Conservation (phyloP, 768 basidiomycete species). For the Tylopilus subfusipes region DNA sequence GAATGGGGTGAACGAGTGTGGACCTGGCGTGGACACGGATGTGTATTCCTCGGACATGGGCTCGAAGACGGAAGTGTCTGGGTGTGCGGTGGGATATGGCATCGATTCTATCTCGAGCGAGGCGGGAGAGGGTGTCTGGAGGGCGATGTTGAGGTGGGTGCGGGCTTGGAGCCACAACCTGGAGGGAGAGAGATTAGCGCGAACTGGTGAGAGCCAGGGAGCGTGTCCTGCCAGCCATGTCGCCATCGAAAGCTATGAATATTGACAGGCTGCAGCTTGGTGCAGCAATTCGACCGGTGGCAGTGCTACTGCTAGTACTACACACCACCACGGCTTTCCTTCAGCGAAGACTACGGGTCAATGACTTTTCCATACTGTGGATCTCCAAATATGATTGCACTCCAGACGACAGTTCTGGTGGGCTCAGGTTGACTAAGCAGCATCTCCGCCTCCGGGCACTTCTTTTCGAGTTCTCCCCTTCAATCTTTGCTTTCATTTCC, state of each 20-base stretch:
- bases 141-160: slow-evolving; percentile 22
- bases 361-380: too few relatives aligned
- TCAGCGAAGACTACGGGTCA: too few relatives aligned
- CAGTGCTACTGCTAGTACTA: too few relatives aligned
- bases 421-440: too few relatives aligned
- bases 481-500: neutral
- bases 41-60: slow-evolving; percentile 33
- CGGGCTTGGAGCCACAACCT: slow-evolving; percentile 18
- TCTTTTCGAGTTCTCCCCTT: too few relatives aligned
- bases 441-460: too few relatives aligned
- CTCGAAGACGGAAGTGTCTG: slow-evolving; percentile 38
- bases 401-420: too few relatives aligned
- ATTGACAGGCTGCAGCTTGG: too few relatives aligned
- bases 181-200: slow-evolving; percentile 10
- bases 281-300: too few relatives aligned
- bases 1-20: slow-evolving; percentile 19
- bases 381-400: too few relatives aligned
- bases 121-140: slow-evolving; percentile 33
- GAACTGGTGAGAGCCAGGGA: slow-evolving; percentile 14
- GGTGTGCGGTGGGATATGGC: slow-evolving; percentile 32
- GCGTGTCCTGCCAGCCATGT: slow-evolving; percentile 19
- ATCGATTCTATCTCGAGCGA: slow-evolving; percentile 34
- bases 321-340: too few relatives aligned
- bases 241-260: slow-evolving; percentile 16
- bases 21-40: slow-evolving; percentile 3